Base-by-base conservation (phyloP, 2,329 filamentous ascomycete genomes). In the Teratosphaeria zuluensis region DNA sequence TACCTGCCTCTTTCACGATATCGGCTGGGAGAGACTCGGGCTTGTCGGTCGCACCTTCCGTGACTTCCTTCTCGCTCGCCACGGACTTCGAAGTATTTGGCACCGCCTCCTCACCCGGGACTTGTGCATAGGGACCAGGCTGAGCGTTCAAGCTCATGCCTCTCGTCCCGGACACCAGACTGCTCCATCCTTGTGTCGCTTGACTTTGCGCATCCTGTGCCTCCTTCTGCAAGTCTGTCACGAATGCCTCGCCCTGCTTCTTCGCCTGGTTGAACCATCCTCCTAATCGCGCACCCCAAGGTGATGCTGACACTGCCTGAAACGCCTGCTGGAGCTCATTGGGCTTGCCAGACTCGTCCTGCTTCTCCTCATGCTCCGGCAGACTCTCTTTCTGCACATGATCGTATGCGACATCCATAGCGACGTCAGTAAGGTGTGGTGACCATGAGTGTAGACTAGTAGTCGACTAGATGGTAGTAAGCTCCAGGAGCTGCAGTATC, bases 351-450 rank as follows among this genome's bases (percentile, higher is more conserved):
- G 35, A 21, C 32, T 53, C 51, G 14, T 53, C 38, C 48, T 28
- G 35, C 11, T 30, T 46, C 24, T 56, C 55, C 28, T 53, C 56
- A 56, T 57, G 66, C 62, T 83, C 78, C 60, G 78, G 71, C 4
- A 77, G 74, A 30, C 77, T 75, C 66, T 89, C 87, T 77, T 96
- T 90, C 72, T 90, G 86, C 69, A 97, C 95, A 74, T 96, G 91
- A 71, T 99, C 94, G 81, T 97, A 99, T 52, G 92, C 92, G 70
- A 95, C 81, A 83, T 99, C 94, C 94, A 99, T 97, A 11, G 42
- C 42, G 42, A 48, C 42, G 42, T 48, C 42, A 19, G 11, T 4
- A 19, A 5, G n/a, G 6, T 48, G 42, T 21, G 16, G 16, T 48
- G 42, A 12, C 4, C 42, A 48, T 2, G 6, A 11, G 19, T 48